Evolutionary conservation across 208 protist species (phyloP).

Genomic region (Naegleria fowleri): DNA sequence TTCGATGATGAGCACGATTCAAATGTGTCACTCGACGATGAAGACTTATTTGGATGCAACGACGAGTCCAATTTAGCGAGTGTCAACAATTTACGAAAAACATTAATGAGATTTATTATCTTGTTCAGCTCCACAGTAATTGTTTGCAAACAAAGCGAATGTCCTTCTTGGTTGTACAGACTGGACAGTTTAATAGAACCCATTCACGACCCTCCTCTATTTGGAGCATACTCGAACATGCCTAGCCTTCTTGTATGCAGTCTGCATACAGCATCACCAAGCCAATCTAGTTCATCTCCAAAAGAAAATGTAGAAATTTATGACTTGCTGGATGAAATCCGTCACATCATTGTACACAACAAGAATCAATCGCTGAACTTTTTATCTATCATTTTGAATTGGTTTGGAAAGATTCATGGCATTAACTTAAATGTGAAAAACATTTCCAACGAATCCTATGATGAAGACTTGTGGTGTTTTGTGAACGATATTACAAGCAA

Average conservation of each 20-base stretch:
- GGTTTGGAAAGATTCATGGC: constrained; percentile 13
- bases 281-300: neutral
- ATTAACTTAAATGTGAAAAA: neutral
- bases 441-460: neutral
- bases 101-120: neutral
- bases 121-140: neutral
- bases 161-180: neutral
- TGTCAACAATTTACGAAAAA: neutral
- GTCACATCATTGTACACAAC: neutral
- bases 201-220: neutral
- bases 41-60: neutral
- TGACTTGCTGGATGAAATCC: neutral
- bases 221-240: neutral
- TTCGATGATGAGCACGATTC: neutral
- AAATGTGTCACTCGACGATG: neutral
- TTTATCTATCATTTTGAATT: neutral
- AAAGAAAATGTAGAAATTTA: neutral
- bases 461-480: constrained; percentile 3
- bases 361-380: neutral
- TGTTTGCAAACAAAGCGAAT: neutral
- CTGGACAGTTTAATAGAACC: neutral
- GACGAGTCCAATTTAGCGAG: neutral
- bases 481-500: neutral
- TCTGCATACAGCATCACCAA: neutral
- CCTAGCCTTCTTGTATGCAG: neutral